A percentile compares a stretch with the other conserved stretches of the same genome.
phyloP scores from a whole-genome alignment of 2,329 filamentous ascomycete species.

The Westerdykella ornata region DNA sequence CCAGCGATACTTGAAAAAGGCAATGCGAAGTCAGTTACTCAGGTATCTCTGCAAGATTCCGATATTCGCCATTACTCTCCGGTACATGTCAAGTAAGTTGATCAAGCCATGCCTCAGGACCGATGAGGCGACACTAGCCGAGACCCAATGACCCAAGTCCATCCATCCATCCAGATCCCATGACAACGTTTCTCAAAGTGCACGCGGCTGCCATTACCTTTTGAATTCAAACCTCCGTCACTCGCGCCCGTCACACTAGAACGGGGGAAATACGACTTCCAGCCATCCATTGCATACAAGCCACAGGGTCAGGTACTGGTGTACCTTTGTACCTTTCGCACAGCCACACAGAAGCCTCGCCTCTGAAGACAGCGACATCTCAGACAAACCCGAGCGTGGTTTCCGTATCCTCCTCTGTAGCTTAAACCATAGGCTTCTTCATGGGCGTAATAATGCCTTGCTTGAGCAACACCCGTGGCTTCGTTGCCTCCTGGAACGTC shows the following conservation, averaged over 20 bases:
- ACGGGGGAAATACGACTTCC: too few species aligned
- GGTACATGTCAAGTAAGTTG: not conserved
- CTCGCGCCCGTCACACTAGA: not conserved
- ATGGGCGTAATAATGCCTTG: slow-evolving; percentile 90
- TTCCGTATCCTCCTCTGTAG: slow-evolving; percentile 2
- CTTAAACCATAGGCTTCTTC: slow-evolving; percentile 61
- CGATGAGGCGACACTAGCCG: not conserved
- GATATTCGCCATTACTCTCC: not conserved
- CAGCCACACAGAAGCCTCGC: too few species aligned
- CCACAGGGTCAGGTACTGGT: too few species aligned
- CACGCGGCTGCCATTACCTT: not conserved
- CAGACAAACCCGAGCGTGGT: too few species aligned
- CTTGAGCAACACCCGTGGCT: slow-evolving; percentile 84
- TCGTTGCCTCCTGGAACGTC: slow-evolving; percentile 81
- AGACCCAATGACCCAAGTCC: not conserved
- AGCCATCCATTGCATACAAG: too few species aligned
- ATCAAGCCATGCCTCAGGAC: not conserved
- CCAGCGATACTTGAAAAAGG: too few species aligned
- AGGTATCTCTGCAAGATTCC: too few species aligned
- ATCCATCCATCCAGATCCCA: not conserved
- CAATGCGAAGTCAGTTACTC: too few species aligned
- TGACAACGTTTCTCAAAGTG: not conserved
- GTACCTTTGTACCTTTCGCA: slow-evolving; percentile 6
- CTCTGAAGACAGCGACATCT: not conserved
- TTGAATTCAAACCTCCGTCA: not conserved